phyloP scores from a whole-genome alignment of 1,284 basidiomycete genomes.

The Puccinia brachypodii region DNA sequence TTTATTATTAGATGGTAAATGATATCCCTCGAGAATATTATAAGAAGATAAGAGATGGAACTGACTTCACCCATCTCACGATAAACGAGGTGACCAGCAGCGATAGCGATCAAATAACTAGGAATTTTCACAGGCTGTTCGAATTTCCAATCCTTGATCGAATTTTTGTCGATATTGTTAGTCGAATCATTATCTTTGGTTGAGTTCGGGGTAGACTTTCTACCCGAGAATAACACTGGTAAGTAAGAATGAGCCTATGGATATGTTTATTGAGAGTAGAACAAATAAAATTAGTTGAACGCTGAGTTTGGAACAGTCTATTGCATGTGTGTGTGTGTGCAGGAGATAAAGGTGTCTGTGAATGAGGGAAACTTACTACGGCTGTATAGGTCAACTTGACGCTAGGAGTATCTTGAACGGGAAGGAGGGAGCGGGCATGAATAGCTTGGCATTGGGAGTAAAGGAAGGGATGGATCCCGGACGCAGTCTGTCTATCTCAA shows the following conservation, averaged over 20 bases:
- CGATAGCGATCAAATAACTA: constrained; percentile 42
- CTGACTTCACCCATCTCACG: constrained; percentile 58
- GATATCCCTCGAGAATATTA: neutral
- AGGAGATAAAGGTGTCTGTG: neutral
- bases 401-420: constrained; percentile 69
- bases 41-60: neutral
- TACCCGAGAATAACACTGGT: constrained; percentile 79
- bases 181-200: constrained; percentile 59
- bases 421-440: constrained; percentile 76
- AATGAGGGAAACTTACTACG: constrained; percentile 60
- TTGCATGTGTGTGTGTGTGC: neutral
- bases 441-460: constrained; percentile 96
- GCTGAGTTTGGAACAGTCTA: neutral
- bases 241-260: constrained; percentile 64
- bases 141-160: constrained; percentile 58
- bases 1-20: neutral
- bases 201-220: constrained; percentile 60
- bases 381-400: constrained; percentile 67
- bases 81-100: constrained; percentile 57
- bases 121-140: constrained; percentile 50
- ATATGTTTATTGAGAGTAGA: neutral
- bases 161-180: constrained; percentile 68
- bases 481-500: constrained; percentile 82
- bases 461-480: constrained; percentile 79
- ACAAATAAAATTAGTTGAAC: neutral